These are phyloP conservation scores for Thermochaetoides thermophila DNA, from an alignment of 495 filamentous ascomycete species.

Conservation along the genomic window DNA sequence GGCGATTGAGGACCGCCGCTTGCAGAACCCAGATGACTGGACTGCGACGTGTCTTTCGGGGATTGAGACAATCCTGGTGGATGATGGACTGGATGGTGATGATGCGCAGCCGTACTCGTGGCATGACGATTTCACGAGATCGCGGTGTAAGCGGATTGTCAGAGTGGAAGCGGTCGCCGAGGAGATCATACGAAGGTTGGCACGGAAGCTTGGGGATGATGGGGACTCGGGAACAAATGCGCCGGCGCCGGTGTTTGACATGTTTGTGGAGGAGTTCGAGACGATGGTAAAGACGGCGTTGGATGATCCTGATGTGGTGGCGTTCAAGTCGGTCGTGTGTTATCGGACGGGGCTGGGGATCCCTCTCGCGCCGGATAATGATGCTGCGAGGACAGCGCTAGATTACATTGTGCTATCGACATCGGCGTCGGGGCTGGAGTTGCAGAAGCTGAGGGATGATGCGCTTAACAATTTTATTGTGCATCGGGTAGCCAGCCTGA, in stretches of 20 bases:
- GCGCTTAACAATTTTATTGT: slow-evolving; percentile 53
- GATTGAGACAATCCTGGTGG: slow-evolving; percentile 63
- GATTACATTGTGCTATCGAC: slow-evolving; percentile 17
- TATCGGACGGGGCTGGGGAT: slow-evolving; percentile 66
- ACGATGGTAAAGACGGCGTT: slow-evolving; percentile 36
- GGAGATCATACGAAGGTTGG: slow-evolving; percentile 39
- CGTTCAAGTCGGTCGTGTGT: slow-evolving; percentile 76
- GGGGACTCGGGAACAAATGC: too few relatives aligned
- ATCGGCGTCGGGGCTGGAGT: slow-evolving; percentile 9
- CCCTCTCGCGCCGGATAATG: slow-evolving; percentile 13
- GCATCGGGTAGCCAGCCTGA: slow-evolving; percentile 34
- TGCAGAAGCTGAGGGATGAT: slow-evolving; percentile 38
- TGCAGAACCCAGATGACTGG: slow-evolving; percentile 43
- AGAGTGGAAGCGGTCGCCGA: slow-evolving; percentile 69
- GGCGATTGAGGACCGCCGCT: slow-evolving; percentile 39
- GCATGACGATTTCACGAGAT: slow-evolving; percentile 53
- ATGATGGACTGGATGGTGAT: slow-evolving; percentile 54
- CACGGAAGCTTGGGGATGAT: slow-evolving; percentile 8
- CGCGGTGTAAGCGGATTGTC: slow-evolving; percentile 60
- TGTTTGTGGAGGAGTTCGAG: slow-evolving; percentile 18
- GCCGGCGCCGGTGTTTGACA: slow-evolving; percentile 19
- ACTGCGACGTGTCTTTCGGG: slow-evolving; percentile 51
- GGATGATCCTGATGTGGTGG: slow-evolving; percentile 53
- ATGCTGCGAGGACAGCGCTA: slow-evolving; percentile 9
- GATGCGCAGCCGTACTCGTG: slow-evolving; percentile 47